Evolutionary conservation across 2,329 filamentous ascomycete species (phyloP).

Genomic region (Mycogone perniciosa): DNA sequence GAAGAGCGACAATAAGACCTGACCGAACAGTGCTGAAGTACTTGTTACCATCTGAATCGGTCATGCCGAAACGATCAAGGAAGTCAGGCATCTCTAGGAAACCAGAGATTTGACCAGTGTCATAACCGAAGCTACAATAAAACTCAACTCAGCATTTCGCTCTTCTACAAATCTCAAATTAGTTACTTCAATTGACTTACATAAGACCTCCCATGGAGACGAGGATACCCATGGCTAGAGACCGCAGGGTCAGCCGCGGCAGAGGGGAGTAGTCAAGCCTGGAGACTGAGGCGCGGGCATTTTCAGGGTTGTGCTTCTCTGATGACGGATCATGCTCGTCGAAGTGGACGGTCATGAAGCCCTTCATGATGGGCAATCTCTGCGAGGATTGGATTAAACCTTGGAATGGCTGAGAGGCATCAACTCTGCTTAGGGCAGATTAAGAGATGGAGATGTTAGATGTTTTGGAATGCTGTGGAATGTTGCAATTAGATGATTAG

Average conservation of each 20-base stretch:
- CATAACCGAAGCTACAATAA: slow-evolving; percentile 35
- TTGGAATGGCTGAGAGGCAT: not conserved
- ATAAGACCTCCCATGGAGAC: slow-evolving; percentile 41
- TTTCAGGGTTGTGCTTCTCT: slow-evolving; percentile 26
- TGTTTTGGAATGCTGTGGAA: too few relatives aligned
- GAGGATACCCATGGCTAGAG: slow-evolving; percentile 32
- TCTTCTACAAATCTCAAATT: too few relatives aligned
- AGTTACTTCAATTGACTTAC: slow-evolving; percentile 21
- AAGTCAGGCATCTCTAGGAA: slow-evolving; percentile 56
- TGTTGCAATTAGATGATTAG: too few relatives aligned
- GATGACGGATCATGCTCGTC: slow-evolving; percentile 37
- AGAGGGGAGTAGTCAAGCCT: slow-evolving; percentile 41
- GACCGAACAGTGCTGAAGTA: slow-evolving; percentile 48
- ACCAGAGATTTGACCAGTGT: slow-evolving; percentile 49
- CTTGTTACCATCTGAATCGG: slow-evolving; percentile 30
- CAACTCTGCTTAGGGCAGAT: not conserved
- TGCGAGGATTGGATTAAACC: not conserved
- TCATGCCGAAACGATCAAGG: slow-evolving; percentile 42
- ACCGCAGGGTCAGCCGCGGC: slow-evolving; percentile 31
- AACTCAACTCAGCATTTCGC: not conserved
- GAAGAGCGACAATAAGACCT: slow-evolving; percentile 52
- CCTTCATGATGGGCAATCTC: slow-evolving; percentile 11
- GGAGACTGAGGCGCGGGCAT: slow-evolving; percentile 28
- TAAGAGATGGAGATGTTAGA: not conserved
- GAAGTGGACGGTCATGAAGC: slow-evolving; percentile 31